These are phyloP conservation scores for Maudiozyma turicensis DNA, from an alignment of 805 yeast species.

Conservation along the genomic window DNA sequence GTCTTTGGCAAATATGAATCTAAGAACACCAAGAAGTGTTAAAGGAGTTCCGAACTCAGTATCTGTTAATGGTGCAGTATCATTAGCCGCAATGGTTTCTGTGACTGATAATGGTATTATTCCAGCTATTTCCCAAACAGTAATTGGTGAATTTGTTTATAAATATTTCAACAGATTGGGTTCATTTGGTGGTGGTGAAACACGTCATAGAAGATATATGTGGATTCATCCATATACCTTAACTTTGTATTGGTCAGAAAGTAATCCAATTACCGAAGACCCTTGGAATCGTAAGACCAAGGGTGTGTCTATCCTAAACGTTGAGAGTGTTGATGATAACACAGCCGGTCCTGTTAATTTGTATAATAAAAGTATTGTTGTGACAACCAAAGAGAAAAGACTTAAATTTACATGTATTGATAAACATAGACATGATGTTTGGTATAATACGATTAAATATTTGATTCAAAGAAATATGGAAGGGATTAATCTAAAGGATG, in stretches of 20 bases:
- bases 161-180: constrained; percentile 77
- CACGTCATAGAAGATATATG: constrained; percentile 83
- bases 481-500: constrained; percentile 41
- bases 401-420: constrained; percentile 82
- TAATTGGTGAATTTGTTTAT: constrained; percentile 82
- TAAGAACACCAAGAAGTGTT: background rate
- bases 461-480: constrained; percentile 57
- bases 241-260: constrained; percentile 81
- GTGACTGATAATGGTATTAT: constrained; percentile 41
- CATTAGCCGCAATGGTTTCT: constrained; percentile 48
- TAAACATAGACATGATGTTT: constrained; percentile 77
- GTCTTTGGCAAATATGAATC: background rate
- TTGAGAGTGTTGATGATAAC: constrained; percentile 71
- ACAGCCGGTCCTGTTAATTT: constrained; percentile 87
- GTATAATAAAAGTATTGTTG: constrained; percentile 72
- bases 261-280: constrained; percentile 66
- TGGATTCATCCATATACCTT: constrained; percentile 94
- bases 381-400: constrained; percentile 55
- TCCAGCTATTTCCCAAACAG: constrained; percentile 83
- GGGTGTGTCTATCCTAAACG: constrained; percentile 70
- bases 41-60: background rate
- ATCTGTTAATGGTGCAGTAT: constrained; percentile 30
- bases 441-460: constrained; percentile 79
- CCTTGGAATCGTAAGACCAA: constrained; percentile 59
- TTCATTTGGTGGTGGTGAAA: constrained; percentile 61